Evolutionary conservation across 176 grass and related monocot genomes (phyloP).

Genomic region (Carex kokanica): DNA sequence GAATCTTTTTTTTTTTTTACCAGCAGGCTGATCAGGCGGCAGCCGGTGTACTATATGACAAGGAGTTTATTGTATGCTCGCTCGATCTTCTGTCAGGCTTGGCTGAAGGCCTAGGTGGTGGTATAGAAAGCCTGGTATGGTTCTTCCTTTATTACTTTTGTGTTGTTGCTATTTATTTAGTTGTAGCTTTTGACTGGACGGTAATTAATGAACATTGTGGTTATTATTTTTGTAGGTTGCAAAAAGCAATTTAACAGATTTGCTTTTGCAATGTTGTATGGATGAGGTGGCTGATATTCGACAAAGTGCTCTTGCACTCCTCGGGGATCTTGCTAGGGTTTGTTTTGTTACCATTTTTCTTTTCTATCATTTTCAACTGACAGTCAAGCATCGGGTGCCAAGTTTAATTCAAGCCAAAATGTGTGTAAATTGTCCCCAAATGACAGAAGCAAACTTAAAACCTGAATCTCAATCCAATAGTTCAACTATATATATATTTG

Average conservation of each 20-base stretch:
- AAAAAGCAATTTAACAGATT: slow-evolving; percentile 73
- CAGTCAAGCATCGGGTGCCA: neutral
- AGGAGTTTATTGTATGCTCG: slow-evolving; percentile 87
- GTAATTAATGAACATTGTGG: slow-evolving; percentile 21
- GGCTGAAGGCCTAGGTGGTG: slow-evolving; percentile 62
- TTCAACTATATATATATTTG: neutral
- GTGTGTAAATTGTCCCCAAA: neutral
- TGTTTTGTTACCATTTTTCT: slow-evolving; percentile 20
- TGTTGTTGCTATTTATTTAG: slow-evolving; percentile 15
- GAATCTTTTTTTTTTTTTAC: neutral
- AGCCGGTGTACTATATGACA: slow-evolving; percentile 77
- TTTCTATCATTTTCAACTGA: neutral
- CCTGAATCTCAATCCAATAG: neutral
- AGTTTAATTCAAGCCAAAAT: neutral
- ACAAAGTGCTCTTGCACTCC: slow-evolving; percentile 88
- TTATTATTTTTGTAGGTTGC: slow-evolving; percentile 54
- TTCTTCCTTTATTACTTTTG: slow-evolving; percentile 26
- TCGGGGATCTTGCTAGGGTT: slow-evolving; percentile 95
- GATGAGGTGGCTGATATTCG: slow-evolving; percentile 88
- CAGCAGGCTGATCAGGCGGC: slow-evolving; percentile 72
- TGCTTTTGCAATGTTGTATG: slow-evolving; percentile 92
- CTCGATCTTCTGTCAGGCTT: slow-evolving; percentile 89
- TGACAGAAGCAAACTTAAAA: neutral
- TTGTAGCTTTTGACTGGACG: neutral
- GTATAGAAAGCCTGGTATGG: slow-evolving; percentile 86